A percentile compares a stretch with the other conserved stretches of the same genome.
phyloP scores from a whole-genome alignment of 768 basidiomycete species.

The Xanthoconium stramineum region DNA sequence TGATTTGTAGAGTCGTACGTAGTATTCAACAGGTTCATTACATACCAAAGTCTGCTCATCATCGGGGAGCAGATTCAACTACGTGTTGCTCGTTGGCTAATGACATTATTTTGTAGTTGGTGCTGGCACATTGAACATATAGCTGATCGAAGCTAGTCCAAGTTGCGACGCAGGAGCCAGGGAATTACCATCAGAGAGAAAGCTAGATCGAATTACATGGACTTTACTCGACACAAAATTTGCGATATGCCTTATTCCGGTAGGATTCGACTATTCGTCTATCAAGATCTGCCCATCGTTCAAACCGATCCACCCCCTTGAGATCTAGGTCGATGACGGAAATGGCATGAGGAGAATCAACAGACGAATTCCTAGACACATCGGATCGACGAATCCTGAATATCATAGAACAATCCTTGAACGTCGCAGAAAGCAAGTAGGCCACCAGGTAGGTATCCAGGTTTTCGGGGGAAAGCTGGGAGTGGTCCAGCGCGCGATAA shows the following conservation, averaged over 20 bases:
- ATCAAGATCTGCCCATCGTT: conserved; percentile 75
- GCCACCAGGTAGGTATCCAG: conserved; percentile 66
- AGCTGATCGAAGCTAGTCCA: no score
- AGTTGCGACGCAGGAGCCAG: no score
- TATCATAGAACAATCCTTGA: conserved; percentile 93
- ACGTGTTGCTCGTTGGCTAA: no score
- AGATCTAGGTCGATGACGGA: conserved; percentile 85
- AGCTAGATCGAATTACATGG: no score
- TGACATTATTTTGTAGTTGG: no score
- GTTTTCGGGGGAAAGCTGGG: conserved; percentile 37
- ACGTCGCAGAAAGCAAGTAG: conserved; percentile 85
- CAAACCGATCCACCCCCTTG: conserved; percentile 64
- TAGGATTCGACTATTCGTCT: conserved; percentile 56
- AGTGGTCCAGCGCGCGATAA: conserved; percentile 35
- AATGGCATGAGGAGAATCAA: conserved; percentile 35
- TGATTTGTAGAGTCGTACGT: no score
- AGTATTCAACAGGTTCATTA: no score
- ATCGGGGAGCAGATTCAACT: no score
- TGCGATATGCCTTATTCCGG: conserved; percentile 10
- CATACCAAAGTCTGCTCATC: no score
- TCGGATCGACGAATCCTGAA: conserved; percentile 30
- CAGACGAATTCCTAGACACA: conserved; percentile 27
- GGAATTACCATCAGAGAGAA: no score
- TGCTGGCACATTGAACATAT: no score
- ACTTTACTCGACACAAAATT: conserved; percentile 20